Conservation (phyloP, 805 yeast species). For the Metschnikowia gelsemii region DNA sequence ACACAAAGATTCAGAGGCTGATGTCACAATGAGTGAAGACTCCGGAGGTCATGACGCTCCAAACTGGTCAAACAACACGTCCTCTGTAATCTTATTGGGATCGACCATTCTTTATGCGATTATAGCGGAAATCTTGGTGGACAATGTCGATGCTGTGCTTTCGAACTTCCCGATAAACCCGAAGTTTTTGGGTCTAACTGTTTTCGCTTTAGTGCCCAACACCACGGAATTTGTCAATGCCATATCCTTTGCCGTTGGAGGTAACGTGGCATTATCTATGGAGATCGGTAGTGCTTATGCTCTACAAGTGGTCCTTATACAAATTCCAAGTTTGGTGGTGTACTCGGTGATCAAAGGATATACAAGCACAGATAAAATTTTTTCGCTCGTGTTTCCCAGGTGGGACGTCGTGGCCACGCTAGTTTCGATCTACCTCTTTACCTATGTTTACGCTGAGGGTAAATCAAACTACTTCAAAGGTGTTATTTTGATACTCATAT, state of each 20-base stretch:
- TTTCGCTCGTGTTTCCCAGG: slow-evolving; percentile 85
- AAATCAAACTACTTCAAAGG: slow-evolving; percentile 96
- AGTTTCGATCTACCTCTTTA: slow-evolving; percentile 82
- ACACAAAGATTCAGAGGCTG: slow-evolving; percentile 6
- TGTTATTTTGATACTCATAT: slow-evolving; percentile 75
- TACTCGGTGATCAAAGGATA: slow-evolving; percentile 56
- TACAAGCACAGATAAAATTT: slow-evolving; percentile 48
- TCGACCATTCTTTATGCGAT: slow-evolving; percentile 88
- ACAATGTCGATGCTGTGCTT: slow-evolving; percentile 86
- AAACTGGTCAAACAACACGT: slow-evolving; percentile 88
- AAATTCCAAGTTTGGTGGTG: slow-evolving; percentile 85
- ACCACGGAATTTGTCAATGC: slow-evolving; percentile 97
- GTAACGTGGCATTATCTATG: slow-evolving; percentile 94
- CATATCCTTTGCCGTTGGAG: slow-evolving; percentile 92
- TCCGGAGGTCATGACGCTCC: slow-evolving; percentile 93
- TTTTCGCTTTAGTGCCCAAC: slow-evolving; percentile 94
- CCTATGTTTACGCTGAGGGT: slow-evolving; percentile 95
- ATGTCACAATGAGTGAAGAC: slow-evolving; percentile 3
- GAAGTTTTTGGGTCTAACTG: slow-evolving; percentile 87
- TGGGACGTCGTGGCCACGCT: slow-evolving; percentile 92
- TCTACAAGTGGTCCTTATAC: slow-evolving; percentile 88
- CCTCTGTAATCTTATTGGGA: slow-evolving; percentile 74
- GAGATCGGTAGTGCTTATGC: slow-evolving; percentile 98
- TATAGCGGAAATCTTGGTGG: slow-evolving; percentile 92
- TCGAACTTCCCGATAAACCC: slow-evolving; percentile 79